Base-by-base conservation (phyloP, 805 yeast species). In the Saccharomycopsis fibuligera region DNA sequence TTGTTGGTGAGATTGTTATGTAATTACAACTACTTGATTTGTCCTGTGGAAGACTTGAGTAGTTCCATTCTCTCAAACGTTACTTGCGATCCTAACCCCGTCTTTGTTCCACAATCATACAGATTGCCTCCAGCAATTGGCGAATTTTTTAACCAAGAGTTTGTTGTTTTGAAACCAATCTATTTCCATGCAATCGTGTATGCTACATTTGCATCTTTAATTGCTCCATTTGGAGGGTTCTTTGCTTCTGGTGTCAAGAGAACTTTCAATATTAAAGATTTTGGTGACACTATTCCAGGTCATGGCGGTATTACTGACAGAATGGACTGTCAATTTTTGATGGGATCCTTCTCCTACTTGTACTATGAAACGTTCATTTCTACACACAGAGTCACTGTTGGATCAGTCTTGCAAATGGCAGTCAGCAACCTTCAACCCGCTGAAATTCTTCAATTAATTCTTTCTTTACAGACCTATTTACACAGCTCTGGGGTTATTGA, bases 171-270 rank as follows among this genome's bases (percentile, higher is more conserved):
- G 40, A 87, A 86, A 60, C 98, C 99, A 42, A 81, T 93, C 45
- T 89, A 91, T 66, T 77, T 90, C 71, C 99, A 93, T 64, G 82
- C 95, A 1, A 75, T 88, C 50, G 75, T 83, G 38, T 69, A 91
- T 52, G 95, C 97, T 14, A 84, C 96, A 3, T 93, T 93, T 73
- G 98, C 99, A 1, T 91, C 98, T 0, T 74, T 93, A 56, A 83
- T 93, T 64, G 99, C 99, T 3, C 99, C 99, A 51, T 93, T 93
- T 63, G 99, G 99, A 47, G 99, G 99, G 1, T 93, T 93, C 65
- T 93, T 93, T 60, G 98, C 98, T 5, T 83, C 95, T 47, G 99
- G 98, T n/a, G 74, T 93, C 58, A 93, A 93, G 71, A 81, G 99
- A 67, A 88, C 98, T 12, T 90, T 93, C 69, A 86, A 91, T 61